Conservation (phyloP, 148 eudicot genomes). For the Chenopodium berlandieri region DNA sequence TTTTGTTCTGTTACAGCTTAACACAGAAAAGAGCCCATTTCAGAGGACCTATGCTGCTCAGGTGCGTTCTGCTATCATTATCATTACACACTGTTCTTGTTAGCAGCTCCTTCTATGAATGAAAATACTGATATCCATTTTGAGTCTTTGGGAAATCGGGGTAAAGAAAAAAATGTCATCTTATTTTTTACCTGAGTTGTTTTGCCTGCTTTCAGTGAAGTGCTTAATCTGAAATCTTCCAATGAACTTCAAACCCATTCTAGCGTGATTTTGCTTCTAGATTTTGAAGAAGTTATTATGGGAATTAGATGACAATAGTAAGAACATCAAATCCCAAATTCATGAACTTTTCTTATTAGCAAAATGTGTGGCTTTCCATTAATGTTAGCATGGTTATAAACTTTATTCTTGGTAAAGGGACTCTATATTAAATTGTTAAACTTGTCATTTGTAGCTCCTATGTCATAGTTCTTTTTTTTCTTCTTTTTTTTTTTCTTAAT, state of each 20-base stretch:
- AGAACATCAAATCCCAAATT: not conserved
- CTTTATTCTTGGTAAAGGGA: not conserved
- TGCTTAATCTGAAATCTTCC: not conserved
- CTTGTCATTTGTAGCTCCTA: not conserved
- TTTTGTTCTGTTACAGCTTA: slow-evolving; percentile 51
- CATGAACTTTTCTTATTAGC: not conserved
- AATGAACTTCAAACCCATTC: not conserved
- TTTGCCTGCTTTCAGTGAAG: not conserved
- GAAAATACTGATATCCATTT: not conserved
- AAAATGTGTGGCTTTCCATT: not conserved
- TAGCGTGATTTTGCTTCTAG: not conserved
- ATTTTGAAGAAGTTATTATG: not conserved
- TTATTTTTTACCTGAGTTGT: not conserved
- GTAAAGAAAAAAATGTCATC: not conserved
- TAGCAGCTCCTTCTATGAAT: not conserved
- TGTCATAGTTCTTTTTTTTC: not conserved
- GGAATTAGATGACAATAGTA: not conserved
- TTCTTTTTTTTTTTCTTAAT: not conserved
- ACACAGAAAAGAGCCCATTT: slow-evolving; percentile 84
- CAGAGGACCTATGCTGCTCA: slow-evolving; percentile 88
- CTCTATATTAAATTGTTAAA: not conserved
- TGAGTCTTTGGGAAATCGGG: not conserved
- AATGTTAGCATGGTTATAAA: not conserved
- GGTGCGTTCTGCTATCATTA: slow-evolving; percentile 40
- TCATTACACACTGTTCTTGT: not conserved